Percentiles rank a stretch among this genome's conserved stretches.
Evolutionary conservation across 2,329 filamentous ascomycete species (phyloP).

Genomic region (Paecilomyces sp.): DNA sequence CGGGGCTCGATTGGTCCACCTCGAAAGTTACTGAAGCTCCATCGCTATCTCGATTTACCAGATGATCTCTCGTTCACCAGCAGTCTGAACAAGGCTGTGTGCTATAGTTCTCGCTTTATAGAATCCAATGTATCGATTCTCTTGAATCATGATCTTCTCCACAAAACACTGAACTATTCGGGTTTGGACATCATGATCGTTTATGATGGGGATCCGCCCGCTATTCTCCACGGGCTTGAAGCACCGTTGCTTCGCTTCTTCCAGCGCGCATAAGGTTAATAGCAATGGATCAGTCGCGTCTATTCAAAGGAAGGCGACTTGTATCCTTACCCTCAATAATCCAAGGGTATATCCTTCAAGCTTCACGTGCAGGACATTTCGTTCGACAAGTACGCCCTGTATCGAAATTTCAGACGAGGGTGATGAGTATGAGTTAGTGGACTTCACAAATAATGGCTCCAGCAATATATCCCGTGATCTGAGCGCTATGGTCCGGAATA

Average conservation of each 20-base stretch:
- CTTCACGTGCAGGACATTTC: conserved; percentile 2
- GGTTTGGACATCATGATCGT: conserved; percentile 11
- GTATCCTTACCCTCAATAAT: not conserved
- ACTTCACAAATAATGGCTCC: not conserved
- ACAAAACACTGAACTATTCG: not conserved
- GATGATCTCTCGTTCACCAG: not conserved
- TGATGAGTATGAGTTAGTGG: not conserved
- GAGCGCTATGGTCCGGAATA: conserved; percentile 1
- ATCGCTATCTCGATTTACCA: not conserved
- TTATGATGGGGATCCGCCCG: conserved; percentile 15
- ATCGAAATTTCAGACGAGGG: not conserved
- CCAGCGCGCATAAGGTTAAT: conserved; percentile 2
- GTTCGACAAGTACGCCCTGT: conserved; percentile 3
- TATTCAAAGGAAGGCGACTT: not conserved
- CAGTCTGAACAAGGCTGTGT: not conserved
- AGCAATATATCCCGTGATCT: not conserved
- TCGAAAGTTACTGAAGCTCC: not conserved
- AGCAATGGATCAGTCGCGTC: not conserved
- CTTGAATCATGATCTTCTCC: not conserved
- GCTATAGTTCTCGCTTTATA: not conserved
- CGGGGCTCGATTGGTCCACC: not conserved
- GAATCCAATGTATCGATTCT: not conserved
- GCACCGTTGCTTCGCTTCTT: conserved; percentile 4
- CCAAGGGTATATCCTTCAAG: not conserved
- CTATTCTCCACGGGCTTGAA: conserved; percentile 13